Evolutionary conservation across 495 filamentous ascomycete species (phyloP), one percentile per base, ranked within the genome.

Genomic region (Aspergillus nanangensis): DNA sequence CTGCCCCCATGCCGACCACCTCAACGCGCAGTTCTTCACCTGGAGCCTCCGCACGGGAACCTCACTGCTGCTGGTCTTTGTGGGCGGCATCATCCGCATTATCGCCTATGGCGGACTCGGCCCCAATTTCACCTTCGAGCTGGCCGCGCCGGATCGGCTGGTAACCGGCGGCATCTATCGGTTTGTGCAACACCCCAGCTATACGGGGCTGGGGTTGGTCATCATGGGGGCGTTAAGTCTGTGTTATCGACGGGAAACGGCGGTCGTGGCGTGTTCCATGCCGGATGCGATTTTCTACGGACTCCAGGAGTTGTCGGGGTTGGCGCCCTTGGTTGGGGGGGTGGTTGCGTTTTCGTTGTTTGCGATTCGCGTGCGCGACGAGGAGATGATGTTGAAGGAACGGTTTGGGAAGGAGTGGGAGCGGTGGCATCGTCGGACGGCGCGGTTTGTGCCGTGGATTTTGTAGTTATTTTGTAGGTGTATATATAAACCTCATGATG

Each of bases 171-270:
- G 74, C 0, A 45, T 76, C 11, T 76, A 76, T 43, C 42, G 45
- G 11, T 72, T 63, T 47, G 50, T 77, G 10, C 74, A 74, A 44
- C 70, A 79, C 48, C 71, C 74, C 3, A 73, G 71, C 35, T 79
- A 77, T 25, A 65, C 65, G 2, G 68, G 66, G 0, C 22, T 64
- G 3, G 13, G 50, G 10, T n/a, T 65, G 36, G 50, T 58, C 18
- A 17, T 52, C 14, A 20, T 57, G 19, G 60, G 50, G 1, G 23
- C 56, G 17, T 17, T 31, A 4, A 52, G 55, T 3, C 46, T 69
- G 5, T 62, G 52, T 27, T 22, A 66, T 17, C 50, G 63, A 10
- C 69, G 69, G 51, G 70, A 66, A 56, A 57, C 54, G 1, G 45
- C 59, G 18, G 45, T 11, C 7, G 11, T 58, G 15, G 38, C 37